Conservation (phyloP, 768 basidiomycete species). For the Mycena venus region DNA sequence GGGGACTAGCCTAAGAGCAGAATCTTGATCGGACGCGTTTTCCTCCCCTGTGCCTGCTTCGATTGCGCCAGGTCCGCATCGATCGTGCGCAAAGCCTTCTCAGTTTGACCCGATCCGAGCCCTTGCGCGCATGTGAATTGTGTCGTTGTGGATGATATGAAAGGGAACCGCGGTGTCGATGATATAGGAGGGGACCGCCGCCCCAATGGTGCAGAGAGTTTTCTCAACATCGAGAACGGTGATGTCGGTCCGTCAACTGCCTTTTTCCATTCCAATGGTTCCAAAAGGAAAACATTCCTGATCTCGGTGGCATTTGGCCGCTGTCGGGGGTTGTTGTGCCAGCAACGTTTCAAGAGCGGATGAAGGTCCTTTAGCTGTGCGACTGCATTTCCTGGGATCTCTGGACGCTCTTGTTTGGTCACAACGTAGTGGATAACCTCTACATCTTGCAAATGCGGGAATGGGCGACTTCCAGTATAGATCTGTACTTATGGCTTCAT, state of each 20-base stretch:
- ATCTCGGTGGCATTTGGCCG: too few species aligned
- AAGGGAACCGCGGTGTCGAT: neutral
- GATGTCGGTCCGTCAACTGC: conserved; percentile 1
- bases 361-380: too few species aligned
- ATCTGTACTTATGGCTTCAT: conserved; percentile 2
- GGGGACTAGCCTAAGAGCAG: conserved; percentile 50
- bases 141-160: neutral
- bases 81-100: too few species aligned
- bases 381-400: too few species aligned
- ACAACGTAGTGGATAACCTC: conserved; percentile 1
- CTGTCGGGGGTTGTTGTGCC: too few species aligned
- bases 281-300: neutral
- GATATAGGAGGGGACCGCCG: neutral
- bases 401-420: too few species aligned
- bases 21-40: conserved; percentile 55
- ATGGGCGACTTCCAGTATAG: neutral
- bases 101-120: neutral
- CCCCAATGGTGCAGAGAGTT: conserved; percentile 2
- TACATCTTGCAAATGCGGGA: conserved; percentile 1
- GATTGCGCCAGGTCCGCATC: too few species aligned
- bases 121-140: neutral
- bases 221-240: neutral
- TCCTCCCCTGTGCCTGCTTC: conserved; percentile 49
- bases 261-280: conserved; percentile 10
- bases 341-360: too few species aligned